These are phyloP conservation scores for Yamadazyma atlantica DNA, from an alignment of 1,139 yeast genomes.

Conservation along the genomic window DNA sequence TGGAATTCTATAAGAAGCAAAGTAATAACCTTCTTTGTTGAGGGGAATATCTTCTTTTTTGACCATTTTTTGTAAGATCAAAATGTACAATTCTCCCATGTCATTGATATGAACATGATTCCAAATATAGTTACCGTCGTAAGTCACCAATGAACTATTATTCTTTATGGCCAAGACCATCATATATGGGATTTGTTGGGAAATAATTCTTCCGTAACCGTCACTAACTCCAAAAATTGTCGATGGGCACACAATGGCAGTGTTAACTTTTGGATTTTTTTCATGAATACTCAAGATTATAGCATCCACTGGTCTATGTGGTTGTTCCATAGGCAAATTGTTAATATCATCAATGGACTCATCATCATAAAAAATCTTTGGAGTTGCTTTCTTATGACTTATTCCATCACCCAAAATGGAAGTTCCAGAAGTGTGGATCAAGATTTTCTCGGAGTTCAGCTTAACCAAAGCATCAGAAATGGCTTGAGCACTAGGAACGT, in stretches of 20 bases:
- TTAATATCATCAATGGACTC: conserved; percentile 28
- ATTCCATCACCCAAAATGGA: conserved; percentile 30
- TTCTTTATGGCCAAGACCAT: conserved; percentile 20
- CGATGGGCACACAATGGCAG: conserved; percentile 26
- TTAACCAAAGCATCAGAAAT: conserved; percentile 18
- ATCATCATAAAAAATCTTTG: conserved; percentile 30
- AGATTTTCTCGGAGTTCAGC: conserved; percentile 23
- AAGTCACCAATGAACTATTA: conserved; percentile 29
- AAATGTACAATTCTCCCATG: conserved; percentile 28
- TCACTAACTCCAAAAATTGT: conserved; percentile 25
- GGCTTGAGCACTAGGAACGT: conserved; percentile 29
- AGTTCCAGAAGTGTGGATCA: conserved; percentile 44
- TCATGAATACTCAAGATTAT: conserved; percentile 28
- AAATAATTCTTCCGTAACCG: conserved; percentile 32
- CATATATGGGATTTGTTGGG: conserved; percentile 34
- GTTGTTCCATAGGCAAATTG: conserved; percentile 27
- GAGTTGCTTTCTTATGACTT: conserved; percentile 18
- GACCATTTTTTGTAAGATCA: conserved; percentile 4
- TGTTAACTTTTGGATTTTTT: conserved; percentile 21
- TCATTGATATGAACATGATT: conserved; percentile 37
- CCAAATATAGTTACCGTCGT: conserved; percentile 36
- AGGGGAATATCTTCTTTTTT: conserved; percentile 22
- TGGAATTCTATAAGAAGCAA: conserved; percentile 23
- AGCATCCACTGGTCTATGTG: conserved; percentile 39
- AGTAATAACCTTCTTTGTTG: conserved; percentile 36